A percentile compares a stretch with the other conserved stretches of the same genome.
Evolutionary conservation across 2,329 filamentous ascomycete species (phyloP).

Genomic region (Paramyrothecium sp.): DNA sequence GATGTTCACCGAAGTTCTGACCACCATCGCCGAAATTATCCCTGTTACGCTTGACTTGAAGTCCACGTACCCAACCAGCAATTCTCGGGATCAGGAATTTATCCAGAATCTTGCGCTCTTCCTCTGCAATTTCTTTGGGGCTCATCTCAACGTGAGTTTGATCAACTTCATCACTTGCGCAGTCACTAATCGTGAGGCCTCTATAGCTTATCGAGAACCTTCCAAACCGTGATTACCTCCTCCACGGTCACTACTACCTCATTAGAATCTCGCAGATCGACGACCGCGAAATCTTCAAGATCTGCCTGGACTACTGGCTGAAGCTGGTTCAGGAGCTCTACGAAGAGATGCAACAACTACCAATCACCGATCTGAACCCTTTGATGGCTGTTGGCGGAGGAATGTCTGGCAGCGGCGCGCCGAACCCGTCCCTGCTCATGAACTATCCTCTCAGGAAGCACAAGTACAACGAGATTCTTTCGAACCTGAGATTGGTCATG

Average conservation of each 20-base stretch:
- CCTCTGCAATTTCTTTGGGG: constrained; percentile 94
- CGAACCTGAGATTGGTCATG: constrained; percentile 95
- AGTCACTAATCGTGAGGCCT: background rate
- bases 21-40: constrained; percentile 89
- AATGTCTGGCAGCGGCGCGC: constrained; percentile 76
- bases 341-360: constrained; percentile 97
- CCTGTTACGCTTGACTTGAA: constrained; percentile 88
- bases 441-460: constrained; percentile 96
- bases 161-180: constrained; percentile 5
- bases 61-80: constrained; percentile 86
- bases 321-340: constrained; percentile 97
- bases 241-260: constrained; percentile 95
- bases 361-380: constrained; percentile 89
- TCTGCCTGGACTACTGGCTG: constrained; percentile 98
- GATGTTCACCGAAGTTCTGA: constrained; percentile 98
- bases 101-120: constrained; percentile 96
- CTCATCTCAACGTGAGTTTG: constrained; percentile 73
- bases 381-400: constrained; percentile 75
- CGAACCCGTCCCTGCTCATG: constrained; percentile 78
- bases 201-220: constrained; percentile 85
- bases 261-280: constrained; percentile 99
- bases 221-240: constrained; percentile 90
- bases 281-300: constrained; percentile 99
- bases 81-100: constrained; percentile 93
- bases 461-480: constrained; percentile 93